A percentile compares a stretch with the other conserved stretches of the same genome.
These are phyloP conservation scores for Nigrospora oryzae DNA, from an alignment of 2,329 filamentous ascomycete species.

Conservation along the genomic window DNA sequence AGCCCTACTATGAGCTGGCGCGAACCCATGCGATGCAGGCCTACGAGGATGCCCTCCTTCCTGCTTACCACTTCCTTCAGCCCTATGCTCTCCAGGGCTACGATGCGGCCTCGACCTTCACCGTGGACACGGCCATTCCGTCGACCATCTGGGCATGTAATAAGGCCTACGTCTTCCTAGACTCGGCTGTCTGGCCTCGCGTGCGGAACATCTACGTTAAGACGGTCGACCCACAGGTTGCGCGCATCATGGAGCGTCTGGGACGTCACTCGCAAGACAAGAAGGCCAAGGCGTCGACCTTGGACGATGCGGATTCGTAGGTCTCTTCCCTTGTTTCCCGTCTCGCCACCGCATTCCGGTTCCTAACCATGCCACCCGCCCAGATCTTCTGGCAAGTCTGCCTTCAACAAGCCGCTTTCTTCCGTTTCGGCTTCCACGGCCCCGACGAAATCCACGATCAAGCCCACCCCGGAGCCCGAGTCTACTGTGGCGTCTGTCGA, in stretches of 20 bases:
- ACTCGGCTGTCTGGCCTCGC: slow-evolving; percentile 73
- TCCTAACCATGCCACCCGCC: background rate
- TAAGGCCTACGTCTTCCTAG: slow-evolving; percentile 60
- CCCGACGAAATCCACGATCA: slow-evolving; percentile 10
- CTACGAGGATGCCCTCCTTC: slow-evolving; percentile 65
- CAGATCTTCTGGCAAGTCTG: slow-evolving; percentile 19
- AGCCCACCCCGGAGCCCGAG: slow-evolving; percentile 13
- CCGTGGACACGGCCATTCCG: slow-evolving; percentile 63
- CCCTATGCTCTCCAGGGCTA: slow-evolving; percentile 70
- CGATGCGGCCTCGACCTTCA: slow-evolving; percentile 54
- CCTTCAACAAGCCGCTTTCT: slow-evolving; percentile 26
- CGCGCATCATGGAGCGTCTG: slow-evolving; percentile 84
- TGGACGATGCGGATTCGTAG: slow-evolving; percentile 23
- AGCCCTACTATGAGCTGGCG: slow-evolving; percentile 66
- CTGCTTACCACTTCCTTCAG: slow-evolving; percentile 63
- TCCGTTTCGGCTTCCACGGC: slow-evolving; percentile 14
- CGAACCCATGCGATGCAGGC: slow-evolving; percentile 56
- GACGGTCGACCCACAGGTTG: slow-evolving; percentile 90
- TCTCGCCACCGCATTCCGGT: background rate
- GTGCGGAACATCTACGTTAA: slow-evolving; percentile 74
- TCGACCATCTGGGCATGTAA: slow-evolving; percentile 63
- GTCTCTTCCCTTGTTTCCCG: slow-evolving; percentile 10
- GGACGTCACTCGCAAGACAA: slow-evolving; percentile 60
- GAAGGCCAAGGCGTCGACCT: slow-evolving; percentile 21
- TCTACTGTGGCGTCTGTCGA: slow-evolving; percentile 9